Percentiles rank a stretch among this genome's conserved stretches.
Conservation (phyloP, 495 filamentous ascomycete genomes). For the Lasiosphaeria ovina region DNA sequence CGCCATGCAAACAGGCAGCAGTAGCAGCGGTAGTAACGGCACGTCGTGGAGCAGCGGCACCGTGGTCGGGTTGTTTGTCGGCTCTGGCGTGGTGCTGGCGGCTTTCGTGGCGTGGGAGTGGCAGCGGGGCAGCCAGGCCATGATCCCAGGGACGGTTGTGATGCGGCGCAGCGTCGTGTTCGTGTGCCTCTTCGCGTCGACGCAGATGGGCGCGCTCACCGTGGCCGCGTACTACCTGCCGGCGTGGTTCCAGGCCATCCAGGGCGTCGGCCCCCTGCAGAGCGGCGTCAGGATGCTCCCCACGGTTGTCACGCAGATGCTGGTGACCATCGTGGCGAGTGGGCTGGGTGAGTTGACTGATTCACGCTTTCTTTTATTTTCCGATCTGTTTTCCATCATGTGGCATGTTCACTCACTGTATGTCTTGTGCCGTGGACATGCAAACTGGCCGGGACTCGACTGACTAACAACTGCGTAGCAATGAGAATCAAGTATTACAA, state of each 20-base stretch:
- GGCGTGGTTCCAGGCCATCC: constrained; percentile 62
- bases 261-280: constrained; percentile 41
- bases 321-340: constrained; percentile 1
- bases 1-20: constrained; percentile 52
- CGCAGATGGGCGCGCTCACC: constrained; percentile 20
- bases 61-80: constrained; percentile 46
- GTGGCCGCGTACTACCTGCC: constrained; percentile 53
- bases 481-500: constrained; percentile 18
- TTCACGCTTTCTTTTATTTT: background rate
- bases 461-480: too few species aligned
- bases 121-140: constrained; percentile 40
- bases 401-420: too few species aligned
- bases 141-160: constrained; percentile 41
- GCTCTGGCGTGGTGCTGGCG: constrained; percentile 35
- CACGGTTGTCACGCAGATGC: constrained; percentile 34
- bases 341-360: constrained; percentile 3
- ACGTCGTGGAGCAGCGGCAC: constrained; percentile 47
- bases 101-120: constrained; percentile 47
- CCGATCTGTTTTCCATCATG: background rate
- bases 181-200: constrained; percentile 18
- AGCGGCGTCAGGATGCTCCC: constrained; percentile 49
- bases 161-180: constrained; percentile 14
- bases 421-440: too few species aligned
- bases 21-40: too few species aligned
- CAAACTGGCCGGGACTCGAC: too few species aligned